Conservation (phyloP, 805 yeast species). For the Isabelozyma rhagii region DNA sequence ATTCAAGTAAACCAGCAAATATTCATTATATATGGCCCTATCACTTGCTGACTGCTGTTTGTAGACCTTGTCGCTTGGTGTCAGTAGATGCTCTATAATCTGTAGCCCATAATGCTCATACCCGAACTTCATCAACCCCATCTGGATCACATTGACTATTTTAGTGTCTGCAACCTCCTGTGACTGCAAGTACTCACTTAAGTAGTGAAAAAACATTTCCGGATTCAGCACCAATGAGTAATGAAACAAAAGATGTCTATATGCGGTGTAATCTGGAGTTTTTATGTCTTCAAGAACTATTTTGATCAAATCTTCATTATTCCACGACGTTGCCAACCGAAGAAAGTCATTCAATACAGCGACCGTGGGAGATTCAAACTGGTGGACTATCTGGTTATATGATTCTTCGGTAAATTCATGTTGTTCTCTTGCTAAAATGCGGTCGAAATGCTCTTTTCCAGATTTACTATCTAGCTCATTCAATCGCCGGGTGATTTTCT, state of each 20-base stretch:
- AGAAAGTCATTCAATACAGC: not conserved
- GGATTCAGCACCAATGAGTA: not conserved
- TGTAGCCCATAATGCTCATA: not conserved
- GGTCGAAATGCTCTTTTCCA: not conserved
- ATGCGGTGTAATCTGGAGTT: not conserved
- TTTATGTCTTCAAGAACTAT: not conserved
- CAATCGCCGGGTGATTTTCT: slow-evolving; percentile 6
- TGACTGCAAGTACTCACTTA: not conserved
- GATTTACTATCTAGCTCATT: not conserved
- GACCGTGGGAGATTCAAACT: not conserved
- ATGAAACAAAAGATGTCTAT: not conserved
- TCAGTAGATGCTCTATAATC: not conserved
- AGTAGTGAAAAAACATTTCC: not conserved
- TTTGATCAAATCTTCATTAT: not conserved
- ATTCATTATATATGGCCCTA: not conserved
- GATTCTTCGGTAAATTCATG: not conserved
- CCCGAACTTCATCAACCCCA: not conserved
- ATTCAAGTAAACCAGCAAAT: not conserved
- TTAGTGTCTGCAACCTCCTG: not conserved
- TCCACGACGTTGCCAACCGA: slow-evolving; percentile 2
- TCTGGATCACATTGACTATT: not conserved
- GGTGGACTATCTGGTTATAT: not conserved
- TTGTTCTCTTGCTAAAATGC: not conserved
- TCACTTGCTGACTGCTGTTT: not conserved
- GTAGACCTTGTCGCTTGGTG: slow-evolving; percentile 8